Base-by-base conservation (phyloP, 768 basidiomycete species). In the Collybiopsis luxurians region DNA sequence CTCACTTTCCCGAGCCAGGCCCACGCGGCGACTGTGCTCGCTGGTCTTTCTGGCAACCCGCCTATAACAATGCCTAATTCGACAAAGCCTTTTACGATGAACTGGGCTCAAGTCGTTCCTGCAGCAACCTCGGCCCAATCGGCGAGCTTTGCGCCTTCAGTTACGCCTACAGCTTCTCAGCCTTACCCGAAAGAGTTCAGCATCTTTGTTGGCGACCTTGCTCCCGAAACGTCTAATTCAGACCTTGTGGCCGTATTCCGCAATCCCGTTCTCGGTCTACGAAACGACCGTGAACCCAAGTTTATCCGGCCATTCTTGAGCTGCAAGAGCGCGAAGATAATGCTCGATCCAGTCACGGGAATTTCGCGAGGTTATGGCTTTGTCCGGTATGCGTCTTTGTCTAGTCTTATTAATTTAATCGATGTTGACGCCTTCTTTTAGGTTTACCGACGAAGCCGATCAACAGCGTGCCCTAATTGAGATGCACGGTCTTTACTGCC, bases 251-350 rank as follows among this genome's bases (percentile, higher is more conserved):
- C 90, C 24, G 89, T 95, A 62, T 92, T 94, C 73, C 87, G 92
- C 65, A 92, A 95, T 69, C 92, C 92, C 0, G 88, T 92, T 2
- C 81, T 92, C 13, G 91, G 91, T 42, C 79, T 93, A 53, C 82
- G 91, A 57, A 89, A 88, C 66, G 91, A 94, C 67, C 80, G 92
- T 56, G 90, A 90, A 68, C 92, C 92, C 19, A 90, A 91, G 69
- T 90, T 92, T 61, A 92, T 95, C 53, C 81, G 86, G 7, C 91
- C 92, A 2, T 97, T 96, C 73, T 72, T 84, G 36, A 95, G 92
- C 69, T 95, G 93, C 73, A 94, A 93, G 76, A 95, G 92, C 69
- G 95, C 95, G 28, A 95, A 94, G 76, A 96, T 93, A 61, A 95
- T 95, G 92, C 75, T 93, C 47, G 92, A 95, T 69, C 92, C 94